phyloP scores from a whole-genome alignment of 2,329 filamentous ascomycete species.

The Fusarium equiseti region DNA sequence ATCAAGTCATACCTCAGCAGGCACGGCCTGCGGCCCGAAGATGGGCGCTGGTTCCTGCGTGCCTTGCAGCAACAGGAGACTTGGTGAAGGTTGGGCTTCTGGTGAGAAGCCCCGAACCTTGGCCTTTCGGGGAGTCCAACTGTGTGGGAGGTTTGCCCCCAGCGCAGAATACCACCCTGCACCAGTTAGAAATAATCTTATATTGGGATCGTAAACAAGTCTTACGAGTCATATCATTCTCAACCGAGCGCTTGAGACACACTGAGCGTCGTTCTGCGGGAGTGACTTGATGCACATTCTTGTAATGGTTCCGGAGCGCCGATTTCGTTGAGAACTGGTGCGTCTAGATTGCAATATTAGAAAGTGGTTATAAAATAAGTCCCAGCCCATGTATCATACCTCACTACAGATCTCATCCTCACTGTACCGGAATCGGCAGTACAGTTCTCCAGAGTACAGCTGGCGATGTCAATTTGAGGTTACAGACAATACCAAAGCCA shows the following conservation, averaged over 20 bases:
- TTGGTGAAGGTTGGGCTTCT: background rate
- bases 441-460: background rate
- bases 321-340: background rate
- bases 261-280: background rate
- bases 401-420: background rate
- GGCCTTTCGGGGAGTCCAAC: background rate
- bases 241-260: background rate
- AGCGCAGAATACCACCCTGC: background rate
- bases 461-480: too few relatives aligned
- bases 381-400: background rate
- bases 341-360: background rate
- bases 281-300: background rate
- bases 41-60: background rate
- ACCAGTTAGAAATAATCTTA: background rate
- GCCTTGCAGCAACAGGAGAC: background rate
- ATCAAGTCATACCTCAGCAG: background rate
- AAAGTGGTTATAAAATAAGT: background rate
- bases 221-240: background rate
- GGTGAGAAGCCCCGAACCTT: background rate
- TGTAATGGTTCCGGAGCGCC: background rate
- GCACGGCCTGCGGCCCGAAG: background rate
- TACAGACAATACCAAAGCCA: too few relatives aligned
- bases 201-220: background rate
- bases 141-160: background rate
- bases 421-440: background rate